A percentile compares a stretch with the other conserved stretches of the same genome.
phyloP scores from a whole-genome alignment of 2,329 filamentous ascomycete genomes.

The Davidsoniella australis region DNA sequence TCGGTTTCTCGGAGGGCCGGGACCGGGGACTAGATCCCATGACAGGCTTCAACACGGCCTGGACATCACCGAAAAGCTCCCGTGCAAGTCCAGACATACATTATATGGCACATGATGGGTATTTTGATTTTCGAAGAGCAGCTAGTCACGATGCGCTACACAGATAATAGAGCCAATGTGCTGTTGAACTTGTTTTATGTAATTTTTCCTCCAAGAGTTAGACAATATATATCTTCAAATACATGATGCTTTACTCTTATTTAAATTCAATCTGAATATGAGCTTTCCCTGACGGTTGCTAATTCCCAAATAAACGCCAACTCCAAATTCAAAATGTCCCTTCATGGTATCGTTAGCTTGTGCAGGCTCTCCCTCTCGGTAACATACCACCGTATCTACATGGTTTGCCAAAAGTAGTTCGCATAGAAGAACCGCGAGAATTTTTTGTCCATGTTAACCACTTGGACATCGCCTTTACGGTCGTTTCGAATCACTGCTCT shows the following conservation, averaged over 20 bases:
- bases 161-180: neutral
- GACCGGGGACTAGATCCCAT: slow-evolving; percentile 6
- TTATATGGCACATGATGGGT: neutral
- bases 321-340: slow-evolving; percentile 1
- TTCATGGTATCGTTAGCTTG: slow-evolving; percentile 5
- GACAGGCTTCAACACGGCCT: slow-evolving; percentile 4
- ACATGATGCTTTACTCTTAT: neutral
- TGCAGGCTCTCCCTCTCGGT: neutral
- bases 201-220: neutral
- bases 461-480: slow-evolving; percentile 77
- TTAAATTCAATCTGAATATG: neutral
- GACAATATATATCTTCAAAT: neutral
- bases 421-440: slow-evolving; percentile 85
- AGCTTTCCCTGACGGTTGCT: neutral
- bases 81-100: neutral
- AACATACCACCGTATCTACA: slow-evolving; percentile 29
- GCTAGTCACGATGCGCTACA: slow-evolving; percentile 8
- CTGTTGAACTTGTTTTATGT: neutral
- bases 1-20: slow-evolving; percentile 11
- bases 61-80: slow-evolving; percentile 4
- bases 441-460: slow-evolving; percentile 86
- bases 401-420: slow-evolving; percentile 86
- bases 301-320: neutral
- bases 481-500: slow-evolving; percentile 75
- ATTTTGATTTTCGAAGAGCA: slow-evolving; percentile 6